These are phyloP conservation scores for Psidium guajava DNA, from an alignment of 345 rosid species.

Conservation along the genomic window DNA sequence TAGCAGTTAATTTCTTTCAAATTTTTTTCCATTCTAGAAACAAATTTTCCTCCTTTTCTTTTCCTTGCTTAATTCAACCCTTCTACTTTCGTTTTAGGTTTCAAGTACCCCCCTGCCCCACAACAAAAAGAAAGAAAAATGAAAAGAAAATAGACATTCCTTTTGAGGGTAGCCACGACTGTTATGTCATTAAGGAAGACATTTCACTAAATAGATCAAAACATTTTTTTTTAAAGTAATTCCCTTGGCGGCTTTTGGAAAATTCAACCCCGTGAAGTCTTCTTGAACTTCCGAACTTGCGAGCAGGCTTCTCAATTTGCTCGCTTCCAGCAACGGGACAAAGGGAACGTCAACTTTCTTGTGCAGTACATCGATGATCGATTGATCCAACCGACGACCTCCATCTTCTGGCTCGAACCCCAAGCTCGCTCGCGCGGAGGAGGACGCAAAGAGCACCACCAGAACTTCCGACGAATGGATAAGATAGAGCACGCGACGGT, in stretches of 20 bases:
- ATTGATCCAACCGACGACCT: not conserved
- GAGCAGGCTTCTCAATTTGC: not conserved
- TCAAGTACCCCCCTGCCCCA: not conserved
- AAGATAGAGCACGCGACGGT: slow-evolving; percentile 50
- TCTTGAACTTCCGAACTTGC: not conserved
- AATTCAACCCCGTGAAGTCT: not conserved
- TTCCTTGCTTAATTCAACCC: not conserved
- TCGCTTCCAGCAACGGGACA: not conserved
- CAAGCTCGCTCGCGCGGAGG: not conserved
- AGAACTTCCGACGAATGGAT: slow-evolving; percentile 20
- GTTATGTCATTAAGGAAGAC: not conserved
- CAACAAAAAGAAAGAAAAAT: not conserved
- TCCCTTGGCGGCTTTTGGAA: not conserved
- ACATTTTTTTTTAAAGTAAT: not conserved
- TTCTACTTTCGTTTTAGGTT: not conserved
- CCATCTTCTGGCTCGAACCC: not conserved
- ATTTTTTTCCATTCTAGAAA: not conserved
- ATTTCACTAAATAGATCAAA: not conserved
- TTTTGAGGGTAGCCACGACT: not conserved
- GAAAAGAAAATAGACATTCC: not conserved
- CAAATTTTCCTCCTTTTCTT: not conserved
- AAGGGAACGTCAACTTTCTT: not conserved
- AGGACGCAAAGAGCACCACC: not conserved
- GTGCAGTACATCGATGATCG: not conserved
- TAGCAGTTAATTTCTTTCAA: not conserved